phyloP scores from a whole-genome alignment of 1,284 basidiomycete species.

The Trichosporon ovoides region DNA sequence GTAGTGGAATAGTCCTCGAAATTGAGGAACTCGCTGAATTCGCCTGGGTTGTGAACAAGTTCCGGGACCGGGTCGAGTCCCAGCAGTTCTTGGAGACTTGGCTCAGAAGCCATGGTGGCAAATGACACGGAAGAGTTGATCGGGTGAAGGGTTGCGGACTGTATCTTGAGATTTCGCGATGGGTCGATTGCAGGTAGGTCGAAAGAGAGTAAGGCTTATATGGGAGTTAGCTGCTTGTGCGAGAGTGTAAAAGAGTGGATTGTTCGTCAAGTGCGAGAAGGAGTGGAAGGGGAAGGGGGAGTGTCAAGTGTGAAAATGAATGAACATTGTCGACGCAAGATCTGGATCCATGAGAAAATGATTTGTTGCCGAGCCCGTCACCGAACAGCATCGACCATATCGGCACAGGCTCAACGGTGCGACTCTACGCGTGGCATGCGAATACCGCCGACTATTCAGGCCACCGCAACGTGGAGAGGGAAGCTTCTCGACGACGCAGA shows the following conservation, averaged over 20 bases:
- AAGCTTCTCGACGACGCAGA: too few species aligned
- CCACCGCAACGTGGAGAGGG: background rate
- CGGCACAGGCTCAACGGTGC: background rate
- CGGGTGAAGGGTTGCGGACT: background rate
- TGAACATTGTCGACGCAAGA: background rate
- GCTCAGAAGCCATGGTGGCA: slow-evolving; percentile 14
- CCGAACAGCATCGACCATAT: background rate
- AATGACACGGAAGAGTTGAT: background rate
- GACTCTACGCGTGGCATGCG: background rate
- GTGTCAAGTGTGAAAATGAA: background rate
- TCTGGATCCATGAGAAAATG: background rate
- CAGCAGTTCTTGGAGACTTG: slow-evolving; percentile 12
- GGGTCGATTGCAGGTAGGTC: background rate
- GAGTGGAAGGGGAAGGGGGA: background rate
- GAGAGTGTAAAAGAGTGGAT: background rate
- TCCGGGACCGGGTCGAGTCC: slow-evolving; percentile 31
- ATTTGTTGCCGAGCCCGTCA: slow-evolving; percentile 3
- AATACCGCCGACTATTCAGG: background rate
- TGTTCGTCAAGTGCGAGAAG: background rate
- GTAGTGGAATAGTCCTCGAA: slow-evolving; percentile 35
- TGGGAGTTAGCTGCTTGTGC: background rate
- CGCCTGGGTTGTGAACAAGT: slow-evolving; percentile 36
- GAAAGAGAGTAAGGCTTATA: background rate
- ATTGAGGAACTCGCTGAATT: slow-evolving; percentile 42
- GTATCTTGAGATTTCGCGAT: background rate